Conservation (phyloP, 139 green algal species). For the Chlorella ohadii region DNA sequence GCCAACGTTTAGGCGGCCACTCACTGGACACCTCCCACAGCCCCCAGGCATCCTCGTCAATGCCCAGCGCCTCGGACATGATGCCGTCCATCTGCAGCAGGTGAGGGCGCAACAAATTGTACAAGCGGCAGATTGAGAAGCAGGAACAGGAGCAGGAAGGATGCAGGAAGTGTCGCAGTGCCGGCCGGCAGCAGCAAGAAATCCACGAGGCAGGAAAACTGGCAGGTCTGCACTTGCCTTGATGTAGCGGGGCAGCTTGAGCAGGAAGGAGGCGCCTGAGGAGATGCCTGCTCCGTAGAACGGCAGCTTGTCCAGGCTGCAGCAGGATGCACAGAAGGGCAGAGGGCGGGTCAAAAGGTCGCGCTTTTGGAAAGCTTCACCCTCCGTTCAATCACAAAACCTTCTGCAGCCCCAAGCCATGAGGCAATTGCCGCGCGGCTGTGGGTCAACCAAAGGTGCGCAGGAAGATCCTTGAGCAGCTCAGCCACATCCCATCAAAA, state of each 20-base stretch:
- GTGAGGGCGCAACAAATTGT: too few species aligned
- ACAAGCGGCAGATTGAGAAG: too few species aligned
- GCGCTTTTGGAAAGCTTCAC: background rate
- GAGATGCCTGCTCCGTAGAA: background rate
- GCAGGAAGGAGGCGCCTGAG: background rate
- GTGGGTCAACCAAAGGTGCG: too few species aligned
- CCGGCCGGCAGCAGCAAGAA: too few species aligned
- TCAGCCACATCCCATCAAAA: too few species aligned
- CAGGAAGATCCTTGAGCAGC: too few species aligned
- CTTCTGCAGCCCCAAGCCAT: too few species aligned
- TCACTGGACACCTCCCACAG: background rate
- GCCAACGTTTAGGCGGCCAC: background rate
- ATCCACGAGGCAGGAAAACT: too few species aligned
- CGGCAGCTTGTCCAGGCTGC: constrained; percentile 3
- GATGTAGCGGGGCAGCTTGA: background rate
- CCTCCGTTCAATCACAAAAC: too few species aligned
- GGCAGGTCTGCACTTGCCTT: background rate
- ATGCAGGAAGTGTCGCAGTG: background rate
- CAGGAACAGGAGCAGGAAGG: background rate
- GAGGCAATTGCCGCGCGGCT: too few species aligned
- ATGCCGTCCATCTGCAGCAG: background rate
- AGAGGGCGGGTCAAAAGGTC: too few species aligned
- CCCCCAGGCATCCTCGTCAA: background rate
- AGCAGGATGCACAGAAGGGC: background rate
- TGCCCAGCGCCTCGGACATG: constrained; percentile 3